Conservation (phyloP, 345 rosid species). For the Eucalyptus curtisii region DNA sequence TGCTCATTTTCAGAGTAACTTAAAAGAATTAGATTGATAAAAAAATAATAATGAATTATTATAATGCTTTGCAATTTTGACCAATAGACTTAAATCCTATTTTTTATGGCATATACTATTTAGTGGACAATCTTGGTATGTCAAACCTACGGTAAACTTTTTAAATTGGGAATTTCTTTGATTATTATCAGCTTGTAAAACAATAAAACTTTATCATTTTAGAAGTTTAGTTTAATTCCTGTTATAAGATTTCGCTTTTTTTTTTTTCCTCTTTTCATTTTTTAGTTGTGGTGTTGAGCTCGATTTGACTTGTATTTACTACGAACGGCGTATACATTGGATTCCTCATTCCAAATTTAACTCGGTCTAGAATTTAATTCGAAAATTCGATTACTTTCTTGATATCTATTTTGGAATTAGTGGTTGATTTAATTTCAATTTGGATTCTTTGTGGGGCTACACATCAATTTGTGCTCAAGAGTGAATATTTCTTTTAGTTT, state of each 20-base stretch:
- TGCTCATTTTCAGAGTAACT: too few species aligned
- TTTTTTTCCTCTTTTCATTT: too few species aligned
- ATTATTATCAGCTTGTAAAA: not conserved
- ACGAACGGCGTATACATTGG: not conserved
- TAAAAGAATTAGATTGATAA: too few species aligned
- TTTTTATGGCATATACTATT: not conserved
- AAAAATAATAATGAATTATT: too few species aligned
- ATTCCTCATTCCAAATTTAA: not conserved
- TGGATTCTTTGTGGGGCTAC: fast-evolving
- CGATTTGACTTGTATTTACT: too few species aligned
- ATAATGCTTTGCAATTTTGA: too few species aligned
- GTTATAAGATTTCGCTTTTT: too few species aligned
- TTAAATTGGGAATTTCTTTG: not conserved
- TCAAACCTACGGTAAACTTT: not conserved
- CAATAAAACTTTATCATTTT: not conserved
- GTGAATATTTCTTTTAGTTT: not conserved
- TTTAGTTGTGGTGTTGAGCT: not conserved
- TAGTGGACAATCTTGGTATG: not conserved
- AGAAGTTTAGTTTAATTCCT: not conserved
- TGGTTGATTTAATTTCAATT: not conserved
- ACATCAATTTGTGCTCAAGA: not conserved
- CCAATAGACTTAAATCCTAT: not conserved
- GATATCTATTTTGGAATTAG: not conserved
- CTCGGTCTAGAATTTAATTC: not conserved
- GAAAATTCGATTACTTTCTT: not conserved